Evolutionary conservation across 1,284 basidiomycete species (phyloP).

Genomic region (Rhodofomes roseus): DNA sequence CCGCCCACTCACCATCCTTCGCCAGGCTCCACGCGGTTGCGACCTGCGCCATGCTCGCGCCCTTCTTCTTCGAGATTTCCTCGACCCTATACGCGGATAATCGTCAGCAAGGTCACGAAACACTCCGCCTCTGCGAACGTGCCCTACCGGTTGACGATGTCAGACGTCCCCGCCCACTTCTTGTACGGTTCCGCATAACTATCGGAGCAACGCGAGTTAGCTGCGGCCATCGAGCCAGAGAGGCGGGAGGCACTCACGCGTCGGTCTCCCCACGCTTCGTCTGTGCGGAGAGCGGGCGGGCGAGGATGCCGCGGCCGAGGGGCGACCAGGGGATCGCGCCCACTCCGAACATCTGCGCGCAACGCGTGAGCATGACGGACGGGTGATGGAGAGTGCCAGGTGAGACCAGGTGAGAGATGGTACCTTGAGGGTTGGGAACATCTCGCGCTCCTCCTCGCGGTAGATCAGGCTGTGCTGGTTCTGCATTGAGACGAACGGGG

Average conservation of each 20-base stretch:
- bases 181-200: conserved; percentile 17
- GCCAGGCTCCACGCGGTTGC: conserved; percentile 41
- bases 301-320: conserved; percentile 34
- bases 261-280: conserved; percentile 25
- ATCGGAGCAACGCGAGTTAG: background rate
- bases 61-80: conserved; percentile 38
- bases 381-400: background rate
- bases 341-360: conserved; percentile 29
- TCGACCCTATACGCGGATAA: conserved; percentile 29
- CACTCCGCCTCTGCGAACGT: background rate
- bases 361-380: no score
- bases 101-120: background rate
- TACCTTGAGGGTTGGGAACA: conserved; percentile 39
- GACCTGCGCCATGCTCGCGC: conserved; percentile 30
- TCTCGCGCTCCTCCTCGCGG: conserved; percentile 51
- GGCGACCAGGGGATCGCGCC: conserved; percentile 42
- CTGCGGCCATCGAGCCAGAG: no score
- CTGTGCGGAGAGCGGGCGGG: conserved; percentile 27
- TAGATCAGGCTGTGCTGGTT: conserved; percentile 43
- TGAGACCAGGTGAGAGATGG: no score
- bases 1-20: conserved; percentile 22
- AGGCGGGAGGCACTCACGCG: conserved; percentile 11
- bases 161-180: conserved; percentile 11
- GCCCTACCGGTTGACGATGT: conserved; percentile 12
- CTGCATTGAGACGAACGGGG: conserved; percentile 53